Evolutionary conservation across 1,284 basidiomycete genomes (phyloP).

Genomic region (Clitocybe nebularis): DNA sequence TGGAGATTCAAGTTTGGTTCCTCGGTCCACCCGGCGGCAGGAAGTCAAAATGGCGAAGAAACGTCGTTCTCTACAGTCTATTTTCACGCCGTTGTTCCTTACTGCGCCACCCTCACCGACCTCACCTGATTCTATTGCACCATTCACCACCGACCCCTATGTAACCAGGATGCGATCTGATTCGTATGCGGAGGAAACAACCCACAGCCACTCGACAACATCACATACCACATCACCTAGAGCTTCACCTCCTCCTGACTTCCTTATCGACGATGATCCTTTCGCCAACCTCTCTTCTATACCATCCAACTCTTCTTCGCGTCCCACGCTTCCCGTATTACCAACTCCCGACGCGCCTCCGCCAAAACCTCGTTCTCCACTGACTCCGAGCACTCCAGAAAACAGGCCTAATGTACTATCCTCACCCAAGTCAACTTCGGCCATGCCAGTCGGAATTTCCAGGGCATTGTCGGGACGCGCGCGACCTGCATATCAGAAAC

Average conservation of each 20-base stretch:
- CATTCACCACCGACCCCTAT: conserved; percentile 5
- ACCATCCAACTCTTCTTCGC: conserved; percentile 16
- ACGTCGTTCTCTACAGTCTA: conserved; percentile 45
- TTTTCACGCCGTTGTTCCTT: conserved; percentile 44
- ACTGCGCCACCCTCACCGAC: conserved; percentile 17
- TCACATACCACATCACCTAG: conserved; percentile 17
- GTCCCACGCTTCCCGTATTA: conserved; percentile 12
- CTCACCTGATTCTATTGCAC: conserved; percentile 3
- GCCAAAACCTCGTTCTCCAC: conserved; percentile 17
- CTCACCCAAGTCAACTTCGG: conserved; percentile 15
- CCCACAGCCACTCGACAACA: conserved; percentile 10
- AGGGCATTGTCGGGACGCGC: conserved; percentile 19
- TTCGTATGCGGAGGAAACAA: conserved; percentile 19
- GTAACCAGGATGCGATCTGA: conserved; percentile 18
- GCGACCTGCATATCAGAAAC: conserved; percentile 52
- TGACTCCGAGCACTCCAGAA: conserved; percentile 16
- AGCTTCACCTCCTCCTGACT: conserved; percentile 31
- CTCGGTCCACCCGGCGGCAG: conserved; percentile 10
- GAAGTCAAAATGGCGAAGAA: conserved; percentile 36
- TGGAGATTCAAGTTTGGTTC: conserved; percentile 3
- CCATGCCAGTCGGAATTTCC: conserved; percentile 13
- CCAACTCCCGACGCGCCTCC: conserved; percentile 13
- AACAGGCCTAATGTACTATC: conserved; percentile 14
- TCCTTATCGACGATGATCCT: conserved; percentile 65
- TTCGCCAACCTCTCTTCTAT: conserved; percentile 53